Evolutionary conservation across 208 protist genomes (phyloP).

Genomic region (Acanthamoeba royreba): DNA sequence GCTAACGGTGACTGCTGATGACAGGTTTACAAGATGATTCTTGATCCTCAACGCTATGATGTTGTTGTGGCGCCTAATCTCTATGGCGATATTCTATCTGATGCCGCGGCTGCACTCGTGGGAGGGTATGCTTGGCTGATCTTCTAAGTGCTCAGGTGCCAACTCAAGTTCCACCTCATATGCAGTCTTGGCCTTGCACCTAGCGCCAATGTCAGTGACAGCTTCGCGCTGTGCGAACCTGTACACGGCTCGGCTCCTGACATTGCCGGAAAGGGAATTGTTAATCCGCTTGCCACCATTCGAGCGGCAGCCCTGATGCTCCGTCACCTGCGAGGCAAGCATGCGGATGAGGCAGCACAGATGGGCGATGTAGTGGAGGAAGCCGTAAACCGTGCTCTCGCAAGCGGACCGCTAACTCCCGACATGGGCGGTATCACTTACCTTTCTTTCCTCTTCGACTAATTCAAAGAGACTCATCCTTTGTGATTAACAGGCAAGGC

Average conservation of each 20-base stretch:
- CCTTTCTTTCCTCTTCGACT: background rate
- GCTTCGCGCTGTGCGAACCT: conserved; percentile 72
- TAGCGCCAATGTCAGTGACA: conserved; percentile 69
- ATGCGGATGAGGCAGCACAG: background rate
- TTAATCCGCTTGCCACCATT: conserved; percentile 65
- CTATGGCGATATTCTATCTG: conserved; percentile 71
- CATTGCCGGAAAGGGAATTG: conserved; percentile 35
- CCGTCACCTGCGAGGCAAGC: conserved; percentile 1
- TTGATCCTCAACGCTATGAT: conserved; percentile 62
- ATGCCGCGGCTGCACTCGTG: conserved; percentile 65
- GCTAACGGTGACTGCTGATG: background rate
- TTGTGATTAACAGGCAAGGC: background rate
- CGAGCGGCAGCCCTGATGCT: conserved; percentile 55
- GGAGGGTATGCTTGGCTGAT: conserved; percentile 60
- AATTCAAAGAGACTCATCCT: background rate
- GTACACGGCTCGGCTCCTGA: conserved; percentile 68
- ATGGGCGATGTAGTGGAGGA: conserved; percentile 52
- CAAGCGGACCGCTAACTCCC: conserved; percentile 10
- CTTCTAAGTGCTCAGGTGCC: conserved; percentile 5
- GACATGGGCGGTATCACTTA: conserved; percentile 5
- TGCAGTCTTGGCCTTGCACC: conserved; percentile 65
- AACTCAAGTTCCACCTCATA: conserved; percentile 37
- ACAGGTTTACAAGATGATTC: conserved; percentile 54
- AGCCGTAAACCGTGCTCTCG: conserved; percentile 6
- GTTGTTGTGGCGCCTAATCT: conserved; percentile 74